phyloP scores from a whole-genome alignment of 2,329 filamentous ascomycete species.

The Lachnellula occidentalis region DNA sequence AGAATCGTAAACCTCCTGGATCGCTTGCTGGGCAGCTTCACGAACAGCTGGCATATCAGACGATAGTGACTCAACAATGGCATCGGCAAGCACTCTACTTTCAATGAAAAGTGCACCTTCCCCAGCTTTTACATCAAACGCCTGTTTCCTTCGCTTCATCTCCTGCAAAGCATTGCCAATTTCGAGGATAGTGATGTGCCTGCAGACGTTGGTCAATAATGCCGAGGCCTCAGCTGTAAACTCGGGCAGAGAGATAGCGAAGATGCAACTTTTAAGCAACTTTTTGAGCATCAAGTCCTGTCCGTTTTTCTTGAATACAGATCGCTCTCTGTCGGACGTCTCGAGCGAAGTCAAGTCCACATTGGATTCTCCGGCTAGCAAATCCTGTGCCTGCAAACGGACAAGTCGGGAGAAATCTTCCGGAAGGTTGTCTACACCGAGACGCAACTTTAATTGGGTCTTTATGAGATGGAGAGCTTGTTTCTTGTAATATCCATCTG shows the following conservation, averaged over 20 bases:
- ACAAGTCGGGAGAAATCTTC: conserved; percentile 84
- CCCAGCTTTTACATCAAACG: conserved; percentile 79
- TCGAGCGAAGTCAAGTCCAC: conserved; percentile 66
- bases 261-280: conserved; percentile 82
- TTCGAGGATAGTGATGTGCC: conserved; percentile 87
- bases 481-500: conserved; percentile 83
- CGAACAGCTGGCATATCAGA: conserved; percentile 78
- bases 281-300: conserved; percentile 81
- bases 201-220: conserved; percentile 75
- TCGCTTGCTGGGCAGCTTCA: conserved; percentile 73
- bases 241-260: conserved; percentile 74
- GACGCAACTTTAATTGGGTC: conserved; percentile 81
- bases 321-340: conserved; percentile 71
- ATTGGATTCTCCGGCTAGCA: conserved; percentile 67
- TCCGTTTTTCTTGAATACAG: conserved; percentile 77
- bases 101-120: conserved; percentile 87
- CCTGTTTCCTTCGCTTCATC: conserved; percentile 67
- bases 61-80: conserved; percentile 82
- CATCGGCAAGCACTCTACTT: conserved; percentile 79
- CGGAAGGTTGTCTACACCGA: conserved; percentile 80
- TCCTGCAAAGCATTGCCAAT: conserved; percentile 79
- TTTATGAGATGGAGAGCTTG: conserved; percentile 86
- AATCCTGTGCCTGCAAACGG: conserved; percentile 82
- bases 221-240: conserved; percentile 69
- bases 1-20: conserved; percentile 72